A percentile compares a stretch with the other conserved stretches of the same genome.
Evolutionary conservation across 2,329 filamentous ascomycete species (phyloP).

Genomic region (Teratosphaeria gauchensis): DNA sequence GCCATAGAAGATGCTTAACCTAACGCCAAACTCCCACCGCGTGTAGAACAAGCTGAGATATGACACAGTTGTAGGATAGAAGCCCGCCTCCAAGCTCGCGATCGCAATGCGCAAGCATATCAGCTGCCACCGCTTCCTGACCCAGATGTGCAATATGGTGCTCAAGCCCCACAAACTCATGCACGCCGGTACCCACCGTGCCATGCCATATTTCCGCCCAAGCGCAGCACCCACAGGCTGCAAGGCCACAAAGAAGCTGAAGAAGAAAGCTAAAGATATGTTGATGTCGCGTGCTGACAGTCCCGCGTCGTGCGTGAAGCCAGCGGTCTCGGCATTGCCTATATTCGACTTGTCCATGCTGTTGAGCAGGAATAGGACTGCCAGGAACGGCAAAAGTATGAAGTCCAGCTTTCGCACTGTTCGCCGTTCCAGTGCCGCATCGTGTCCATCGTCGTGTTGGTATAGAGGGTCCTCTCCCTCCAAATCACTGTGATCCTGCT

Average conservation of each 20-base stretch:
- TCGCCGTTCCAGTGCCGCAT: slow-evolving; percentile 17
- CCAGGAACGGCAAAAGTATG: slow-evolving; percentile 42
- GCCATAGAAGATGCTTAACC: slow-evolving; percentile 48
- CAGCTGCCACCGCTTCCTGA: slow-evolving; percentile 38
- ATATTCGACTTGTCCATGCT: slow-evolving; percentile 45
- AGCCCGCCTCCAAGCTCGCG: slow-evolving; percentile 44
- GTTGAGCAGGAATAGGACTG: slow-evolving; percentile 44
- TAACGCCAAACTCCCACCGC: slow-evolving; percentile 46
- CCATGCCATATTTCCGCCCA: slow-evolving; percentile 46
- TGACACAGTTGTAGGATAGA: slow-evolving; percentile 50
- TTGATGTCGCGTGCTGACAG: slow-evolving; percentile 45
- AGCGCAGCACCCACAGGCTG: slow-evolving; percentile 50
- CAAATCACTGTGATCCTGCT: background rate
- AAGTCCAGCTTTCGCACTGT: slow-evolving; percentile 42
- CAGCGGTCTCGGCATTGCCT: slow-evolving; percentile 47
- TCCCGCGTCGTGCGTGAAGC: slow-evolving; percentile 49
- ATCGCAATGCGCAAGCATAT: slow-evolving; percentile 37
- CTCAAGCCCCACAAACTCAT: slow-evolving; percentile 47
- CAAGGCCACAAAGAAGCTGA: slow-evolving; percentile 48
- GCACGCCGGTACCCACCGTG: slow-evolving; percentile 46
- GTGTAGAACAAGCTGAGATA: slow-evolving; percentile 52
- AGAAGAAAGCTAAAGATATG: slow-evolving; percentile 48
- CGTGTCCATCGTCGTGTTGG: background rate
- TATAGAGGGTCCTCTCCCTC: background rate
- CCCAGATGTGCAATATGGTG: slow-evolving; percentile 40